Percentiles rank a stretch among this genome's conserved stretches.
phyloP scores from a whole-genome alignment of 2,329 filamentous ascomycete species.

The Fusarium secorum region DNA sequence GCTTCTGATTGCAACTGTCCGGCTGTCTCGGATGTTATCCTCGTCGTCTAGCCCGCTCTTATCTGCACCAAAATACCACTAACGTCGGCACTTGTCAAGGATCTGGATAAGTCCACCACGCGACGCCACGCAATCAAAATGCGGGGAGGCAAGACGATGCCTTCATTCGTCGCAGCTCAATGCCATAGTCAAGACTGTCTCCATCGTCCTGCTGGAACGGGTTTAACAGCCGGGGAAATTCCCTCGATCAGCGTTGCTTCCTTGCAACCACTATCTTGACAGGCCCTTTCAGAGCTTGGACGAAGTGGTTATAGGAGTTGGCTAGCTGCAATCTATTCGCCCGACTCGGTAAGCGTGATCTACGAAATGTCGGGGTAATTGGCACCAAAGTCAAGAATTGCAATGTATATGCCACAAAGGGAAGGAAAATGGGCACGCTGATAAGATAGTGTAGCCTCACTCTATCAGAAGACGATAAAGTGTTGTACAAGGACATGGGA shows the following conservation, averaged over 20 bases:
- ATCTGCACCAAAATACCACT: background rate
- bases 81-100: background rate
- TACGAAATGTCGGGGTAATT: background rate
- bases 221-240: background rate
- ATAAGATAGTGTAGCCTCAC: background rate
- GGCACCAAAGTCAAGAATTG: background rate
- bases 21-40: background rate
- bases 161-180: background rate
- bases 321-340: slow-evolving; percentile 5
- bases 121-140: background rate
- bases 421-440: background rate
- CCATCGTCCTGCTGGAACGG: background rate
- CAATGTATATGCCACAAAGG: slow-evolving; percentile 12
- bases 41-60: background rate
- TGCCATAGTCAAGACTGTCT: background rate
- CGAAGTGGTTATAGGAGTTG: background rate
- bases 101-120: background rate
- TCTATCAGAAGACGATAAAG: background rate
- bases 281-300: background rate
- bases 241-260: background rate
- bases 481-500: background rate
- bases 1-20: background rate
- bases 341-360: background rate
- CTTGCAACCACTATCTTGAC: background rate
- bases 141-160: background rate